phyloP scores from a whole-genome alignment of 1,139 yeast species.

The Nakaseomyces sp. region DNA sequence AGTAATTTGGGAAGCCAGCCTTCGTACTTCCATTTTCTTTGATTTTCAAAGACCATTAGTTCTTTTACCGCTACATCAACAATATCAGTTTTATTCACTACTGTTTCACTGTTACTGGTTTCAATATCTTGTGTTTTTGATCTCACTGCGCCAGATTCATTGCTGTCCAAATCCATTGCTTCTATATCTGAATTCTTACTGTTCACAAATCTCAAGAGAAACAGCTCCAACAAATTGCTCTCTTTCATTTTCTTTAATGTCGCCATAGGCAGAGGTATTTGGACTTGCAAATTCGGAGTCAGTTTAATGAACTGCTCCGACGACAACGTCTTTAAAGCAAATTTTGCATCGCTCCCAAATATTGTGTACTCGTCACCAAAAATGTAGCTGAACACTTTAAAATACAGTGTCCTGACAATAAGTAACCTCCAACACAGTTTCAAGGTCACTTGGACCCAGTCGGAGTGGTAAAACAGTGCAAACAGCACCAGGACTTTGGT shows the following conservation, averaged over 20 bases:
- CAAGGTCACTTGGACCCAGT: conserved; percentile 25
- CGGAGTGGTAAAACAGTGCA: conserved; percentile 20
- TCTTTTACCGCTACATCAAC: not conserved
- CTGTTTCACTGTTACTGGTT: not conserved
- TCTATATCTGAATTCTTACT: not conserved
- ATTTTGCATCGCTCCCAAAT: conserved; percentile 3
- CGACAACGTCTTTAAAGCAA: conserved; percentile 1
- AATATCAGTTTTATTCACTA: not conserved
- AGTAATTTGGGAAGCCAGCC: conserved; percentile 23
- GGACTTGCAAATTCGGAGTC: conserved; percentile 4
- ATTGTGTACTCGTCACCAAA: conserved; percentile 3
- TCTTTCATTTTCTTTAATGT: conserved; percentile 1
- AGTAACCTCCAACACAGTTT: conserved; percentile 25
- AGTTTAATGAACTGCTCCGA: conserved; percentile 4
- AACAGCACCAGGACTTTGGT: conserved; percentile 8
- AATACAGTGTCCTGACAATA: conserved; percentile 17
- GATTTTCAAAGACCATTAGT: conserved; percentile 17
- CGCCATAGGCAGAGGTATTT: not conserved
- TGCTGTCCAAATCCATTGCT: not conserved
- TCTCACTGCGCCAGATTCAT: not conserved
- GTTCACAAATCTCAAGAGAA: not conserved
- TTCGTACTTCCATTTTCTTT: conserved; percentile 25
- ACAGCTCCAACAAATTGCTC: not conserved
- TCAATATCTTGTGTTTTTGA: not conserved
- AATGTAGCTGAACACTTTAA: conserved; percentile 9